Conservation (phyloP, 2,329 filamentous ascomycete genomes). For the Diaporthe nobilis region DNA sequence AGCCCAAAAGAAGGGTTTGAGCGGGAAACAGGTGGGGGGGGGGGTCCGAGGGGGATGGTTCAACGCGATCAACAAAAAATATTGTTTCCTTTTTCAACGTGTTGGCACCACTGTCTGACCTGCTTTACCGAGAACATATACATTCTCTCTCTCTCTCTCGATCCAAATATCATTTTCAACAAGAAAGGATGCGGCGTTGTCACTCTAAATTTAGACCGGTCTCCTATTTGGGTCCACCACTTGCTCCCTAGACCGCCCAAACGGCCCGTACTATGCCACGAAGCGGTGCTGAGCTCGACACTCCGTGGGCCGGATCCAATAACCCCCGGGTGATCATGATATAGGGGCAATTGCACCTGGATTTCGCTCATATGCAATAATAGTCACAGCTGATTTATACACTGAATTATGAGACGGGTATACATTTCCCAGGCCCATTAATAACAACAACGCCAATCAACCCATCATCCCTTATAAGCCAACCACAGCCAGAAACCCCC, state of each 20-base stretch:
- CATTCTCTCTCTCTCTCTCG: neutral
- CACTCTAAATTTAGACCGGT: neutral
- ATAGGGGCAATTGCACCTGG: too few species aligned
- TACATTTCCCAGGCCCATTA: neutral
- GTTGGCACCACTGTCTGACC: neutral
- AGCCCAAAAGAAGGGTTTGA: neutral
- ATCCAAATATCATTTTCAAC: neutral
- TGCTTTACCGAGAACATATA: neutral
- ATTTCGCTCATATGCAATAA: neutral
- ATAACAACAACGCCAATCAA: neutral
- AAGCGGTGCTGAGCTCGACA: neutral
- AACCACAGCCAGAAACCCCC: constrained; percentile 77
- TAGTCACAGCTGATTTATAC: constrained; percentile 1
- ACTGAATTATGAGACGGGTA: constrained; percentile 19
- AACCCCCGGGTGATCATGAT: neutral
- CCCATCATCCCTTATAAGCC: constrained; percentile 70
- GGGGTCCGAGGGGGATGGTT: neutral
- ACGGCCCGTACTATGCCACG: neutral
- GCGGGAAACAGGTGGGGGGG: neutral
- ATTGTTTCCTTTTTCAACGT: neutral
- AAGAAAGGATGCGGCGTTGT: neutral
- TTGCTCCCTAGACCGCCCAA: neutral
- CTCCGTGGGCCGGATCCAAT: neutral
- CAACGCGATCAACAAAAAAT: neutral
- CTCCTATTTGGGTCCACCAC: neutral